Base-by-base conservation (phyloP, 768 basidiomycete genomes). In the Mycena pura region DNA sequence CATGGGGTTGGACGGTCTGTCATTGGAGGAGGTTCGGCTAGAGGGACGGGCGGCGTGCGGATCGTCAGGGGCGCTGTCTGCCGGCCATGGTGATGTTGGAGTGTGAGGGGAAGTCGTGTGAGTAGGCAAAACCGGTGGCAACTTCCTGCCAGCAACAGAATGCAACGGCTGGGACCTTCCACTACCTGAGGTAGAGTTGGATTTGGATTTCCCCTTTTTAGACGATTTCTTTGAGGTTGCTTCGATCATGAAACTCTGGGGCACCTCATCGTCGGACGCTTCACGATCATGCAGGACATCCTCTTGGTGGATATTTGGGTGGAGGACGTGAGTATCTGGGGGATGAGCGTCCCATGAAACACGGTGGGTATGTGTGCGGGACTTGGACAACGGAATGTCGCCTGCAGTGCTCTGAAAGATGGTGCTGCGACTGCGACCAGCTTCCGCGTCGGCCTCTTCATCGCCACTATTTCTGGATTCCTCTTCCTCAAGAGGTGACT, bases 211-310 rank as follows among this genome's bases (percentile, higher is more conserved):
- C 19, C 69, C 65, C 31, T 72, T 68, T 55, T 71, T 70, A 38
- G 73, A 54, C 19, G 76, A 69, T 57, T 73, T 78, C 67, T 75
- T 82, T n/a, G 83, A 72, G 40, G 84, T 75, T 36, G 90, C 85
- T 74, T 95, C 92, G 65, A 94, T 88, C 85, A 93, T 89, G 68
- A 94, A 90, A 70, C 89, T 91, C 70, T 90, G 88, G 0, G 93
- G 93, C 3, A 91, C 91, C 72, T 94, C 93, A 56, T 90, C 92
- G 66, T 94, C 92, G 8, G 89, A 90, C 27, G 83, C 82, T 48
- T 90, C 87, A 46, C 82, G 77, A 54, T 82, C 81, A 58, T 87
- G 81, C 25, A 80, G 78, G 70, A 76, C 80, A 74, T 91, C 90
- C 69, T 88, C 84, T 66, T 82, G 79, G 68, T 84, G 89, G 66